Evolutionary conservation across 306 rosid genomes (phyloP).

Genomic region (Prunus kanzakura): DNA sequence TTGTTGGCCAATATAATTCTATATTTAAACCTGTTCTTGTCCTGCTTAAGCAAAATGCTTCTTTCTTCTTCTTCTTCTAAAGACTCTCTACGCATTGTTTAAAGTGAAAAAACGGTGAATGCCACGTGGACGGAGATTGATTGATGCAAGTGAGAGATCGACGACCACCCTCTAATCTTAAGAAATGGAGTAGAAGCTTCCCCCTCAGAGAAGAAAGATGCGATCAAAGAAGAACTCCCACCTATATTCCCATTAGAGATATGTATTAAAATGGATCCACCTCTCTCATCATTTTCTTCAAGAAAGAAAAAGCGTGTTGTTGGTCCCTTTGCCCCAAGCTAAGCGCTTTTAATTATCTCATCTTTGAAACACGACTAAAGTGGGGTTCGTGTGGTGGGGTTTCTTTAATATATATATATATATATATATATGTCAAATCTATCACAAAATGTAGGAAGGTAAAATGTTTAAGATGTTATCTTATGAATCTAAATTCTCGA

Average conservation of each 20-base stretch:
- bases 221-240: conserved; percentile 19
- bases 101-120: conserved; percentile 11
- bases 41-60: background rate
- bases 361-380: conserved; percentile 9
- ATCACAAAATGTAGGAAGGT: no score
- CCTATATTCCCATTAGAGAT: conserved; percentile 1
- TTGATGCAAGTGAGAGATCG: conserved; percentile 2
- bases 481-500: no score
- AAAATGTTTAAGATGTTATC: no score
- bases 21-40: background rate
- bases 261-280: background rate
- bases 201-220: background rate
- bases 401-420: background rate
- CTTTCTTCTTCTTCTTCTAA: background rate
- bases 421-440: background rate
- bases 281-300: conserved; percentile 23
- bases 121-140: conserved; percentile 34
- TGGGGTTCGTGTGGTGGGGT: background rate
- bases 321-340: background rate
- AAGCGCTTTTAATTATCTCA: conserved; percentile 2
- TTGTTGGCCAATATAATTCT: conserved; percentile 18
- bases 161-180: background rate
- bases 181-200: conserved; percentile 56
- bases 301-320: conserved; percentile 18
- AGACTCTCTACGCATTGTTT: background rate